These are phyloP conservation scores for Physcomitrium patens DNA, from an alignment of 225 moss, liverwort and hornwort genomes.

Conservation along the genomic window DNA sequence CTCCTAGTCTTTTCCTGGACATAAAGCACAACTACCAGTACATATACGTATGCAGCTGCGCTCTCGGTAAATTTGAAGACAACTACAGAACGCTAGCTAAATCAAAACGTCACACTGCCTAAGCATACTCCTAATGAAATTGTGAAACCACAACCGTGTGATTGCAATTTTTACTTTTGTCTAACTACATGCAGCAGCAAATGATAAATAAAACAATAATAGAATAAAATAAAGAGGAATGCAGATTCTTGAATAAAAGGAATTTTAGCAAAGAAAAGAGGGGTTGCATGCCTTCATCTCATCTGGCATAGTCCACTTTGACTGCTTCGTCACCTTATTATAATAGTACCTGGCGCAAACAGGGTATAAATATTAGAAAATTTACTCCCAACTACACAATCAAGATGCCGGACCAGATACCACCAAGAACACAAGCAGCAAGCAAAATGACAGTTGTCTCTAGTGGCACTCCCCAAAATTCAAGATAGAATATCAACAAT, in stretches of 20 bases:
- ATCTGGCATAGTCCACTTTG: slow-evolving; percentile 99
- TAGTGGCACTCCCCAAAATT: not conserved
- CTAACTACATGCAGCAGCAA: too few relatives aligned
- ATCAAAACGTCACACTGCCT: too few relatives aligned
- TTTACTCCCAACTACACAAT: not conserved
- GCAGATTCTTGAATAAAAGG: too few relatives aligned
- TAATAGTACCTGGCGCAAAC: slow-evolving; percentile 78
- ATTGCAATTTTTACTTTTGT: too few relatives aligned
- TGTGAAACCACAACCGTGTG: too few relatives aligned
- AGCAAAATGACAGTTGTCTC: not conserved
- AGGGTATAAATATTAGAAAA: slow-evolving; percentile 24
- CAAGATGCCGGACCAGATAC: not conserved
- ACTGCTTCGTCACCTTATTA: slow-evolving; percentile 89
- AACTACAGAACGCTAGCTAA: too few relatives aligned
- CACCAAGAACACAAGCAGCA: not conserved
- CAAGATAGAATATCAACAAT: not conserved
- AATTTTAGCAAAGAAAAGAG: too few relatives aligned
- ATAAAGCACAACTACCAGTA: not conserved
- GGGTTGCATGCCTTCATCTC: slow-evolving; percentile 76
- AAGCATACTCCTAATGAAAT: too few relatives aligned
- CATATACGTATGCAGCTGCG: not conserved
- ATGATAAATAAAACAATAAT: too few relatives aligned
- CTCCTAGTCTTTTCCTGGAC: not conserved
- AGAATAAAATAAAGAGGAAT: too few relatives aligned
- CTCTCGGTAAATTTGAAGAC: not conserved